These are phyloP conservation scores for Rhodosorus marinus DNA, from an alignment of 23 red algal species.

Conservation along the genomic window DNA sequence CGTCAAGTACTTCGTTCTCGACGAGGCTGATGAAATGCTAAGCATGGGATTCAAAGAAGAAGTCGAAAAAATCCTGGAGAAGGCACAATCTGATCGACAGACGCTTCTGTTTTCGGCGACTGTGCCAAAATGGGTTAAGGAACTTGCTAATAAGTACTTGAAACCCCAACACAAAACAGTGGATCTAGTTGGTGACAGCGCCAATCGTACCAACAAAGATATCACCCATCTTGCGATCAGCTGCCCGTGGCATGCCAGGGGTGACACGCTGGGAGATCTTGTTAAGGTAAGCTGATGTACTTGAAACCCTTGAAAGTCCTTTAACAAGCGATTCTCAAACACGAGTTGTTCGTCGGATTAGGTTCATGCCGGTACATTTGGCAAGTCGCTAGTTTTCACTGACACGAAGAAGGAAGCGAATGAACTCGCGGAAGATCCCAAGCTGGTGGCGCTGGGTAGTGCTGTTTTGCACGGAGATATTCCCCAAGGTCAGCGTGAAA, in stretches of 20 bases:
- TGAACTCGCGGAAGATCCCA: slow-evolving; percentile 7
- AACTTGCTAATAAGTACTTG: slow-evolving; percentile 41
- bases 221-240: slow-evolving; percentile 31
- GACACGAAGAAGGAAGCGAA: slow-evolving; percentile 61
- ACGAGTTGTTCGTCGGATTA: too few relatives aligned
- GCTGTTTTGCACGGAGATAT: slow-evolving; percentile 63
- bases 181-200: slow-evolving; percentile 26
- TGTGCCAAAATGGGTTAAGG: slow-evolving; percentile 49
- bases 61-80: slow-evolving; percentile 41
- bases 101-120: slow-evolving; percentile 75
- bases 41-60: slow-evolving; percentile 63
- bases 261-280: slow-evolving; percentile 22
- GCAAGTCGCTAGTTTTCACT: slow-evolving; percentile 60
- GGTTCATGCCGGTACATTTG: slow-evolving; percentile 25
- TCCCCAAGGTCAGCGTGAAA: slow-evolving; percentile 26
- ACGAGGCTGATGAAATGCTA: slow-evolving; percentile 81
- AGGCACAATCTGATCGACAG: slow-evolving; percentile 20
- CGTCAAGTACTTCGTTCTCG: slow-evolving; percentile 42
- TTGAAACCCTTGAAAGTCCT: slow-evolving; percentile 4
- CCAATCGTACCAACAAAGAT: slow-evolving; percentile 30
- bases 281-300: too few relatives aligned
- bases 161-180: slow-evolving; percentile 18
- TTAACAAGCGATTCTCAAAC: slow-evolving; percentile 12
- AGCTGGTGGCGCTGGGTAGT: slow-evolving; percentile 21
- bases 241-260: slow-evolving; percentile 12